Percentiles rank a stretch among this genome's conserved stretches.
Evolutionary conservation across 2,329 filamentous ascomycete species (phyloP).

Genomic region (Aspergillus nomiae): DNA sequence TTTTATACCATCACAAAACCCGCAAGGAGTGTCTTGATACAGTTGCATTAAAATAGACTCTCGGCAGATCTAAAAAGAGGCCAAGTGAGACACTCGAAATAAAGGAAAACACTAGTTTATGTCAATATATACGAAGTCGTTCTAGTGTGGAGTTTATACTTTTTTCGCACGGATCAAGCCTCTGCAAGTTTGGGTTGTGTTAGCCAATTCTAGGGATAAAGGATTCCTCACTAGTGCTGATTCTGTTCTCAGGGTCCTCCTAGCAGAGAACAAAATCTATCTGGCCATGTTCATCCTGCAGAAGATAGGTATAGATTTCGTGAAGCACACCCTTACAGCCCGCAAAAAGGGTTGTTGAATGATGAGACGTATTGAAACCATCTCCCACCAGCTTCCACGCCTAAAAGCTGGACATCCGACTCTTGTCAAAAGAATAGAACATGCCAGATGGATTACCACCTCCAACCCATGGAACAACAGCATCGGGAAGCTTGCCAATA

Average conservation of each 20-base stretch:
- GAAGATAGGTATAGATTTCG: conserved; percentile 88
- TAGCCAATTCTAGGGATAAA: too few species aligned
- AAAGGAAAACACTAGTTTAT: not conserved
- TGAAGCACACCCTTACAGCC: conserved; percentile 92
- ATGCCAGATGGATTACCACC: conserved; percentile 94
- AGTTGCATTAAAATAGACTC: not conserved
- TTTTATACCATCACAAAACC: not conserved
- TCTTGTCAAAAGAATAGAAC: conserved; percentile 95
- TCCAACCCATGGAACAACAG: conserved; percentile 93
- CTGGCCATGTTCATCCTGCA: conserved; percentile 87
- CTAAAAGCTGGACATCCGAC: conserved; percentile 59
- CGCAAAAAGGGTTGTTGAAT: conserved; percentile 79
- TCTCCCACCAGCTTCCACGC: conserved; percentile 71
- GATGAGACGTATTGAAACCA: conserved; percentile 75
- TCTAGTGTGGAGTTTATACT: not conserved
- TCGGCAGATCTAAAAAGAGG: not conserved
- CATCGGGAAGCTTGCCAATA: conserved; percentile 35
- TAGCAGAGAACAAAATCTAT: conserved; percentile 48
- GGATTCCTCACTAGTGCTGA: not conserved
- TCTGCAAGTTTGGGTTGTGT: not conserved
- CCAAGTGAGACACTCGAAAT: not conserved
- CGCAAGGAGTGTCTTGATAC: not conserved
- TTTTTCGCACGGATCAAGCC: not conserved
- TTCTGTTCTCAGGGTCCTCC: conserved; percentile 20
- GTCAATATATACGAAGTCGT: not conserved